Evolutionary conservation across 495 filamentous ascomycete species (phyloP).

Genomic region (Aspergillus coremiiformis): DNA sequence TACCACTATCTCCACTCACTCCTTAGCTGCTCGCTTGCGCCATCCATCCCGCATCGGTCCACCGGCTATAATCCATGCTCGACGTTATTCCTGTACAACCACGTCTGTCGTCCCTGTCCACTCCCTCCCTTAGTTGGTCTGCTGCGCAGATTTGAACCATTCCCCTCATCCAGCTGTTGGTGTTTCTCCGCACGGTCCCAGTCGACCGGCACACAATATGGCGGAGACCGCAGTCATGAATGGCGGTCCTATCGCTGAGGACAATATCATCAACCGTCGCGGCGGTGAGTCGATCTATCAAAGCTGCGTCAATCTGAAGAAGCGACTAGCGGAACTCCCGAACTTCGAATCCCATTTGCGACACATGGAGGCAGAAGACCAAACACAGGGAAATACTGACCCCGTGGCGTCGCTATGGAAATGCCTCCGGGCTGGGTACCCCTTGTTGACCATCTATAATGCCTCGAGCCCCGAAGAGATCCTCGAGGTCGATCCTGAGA

Average conservation of each 20-base stretch:
- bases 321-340: conserved; percentile 73
- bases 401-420: conserved; percentile 90
- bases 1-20: conserved; percentile 20
- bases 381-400: conserved; percentile 54
- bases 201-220: conserved; percentile 29
- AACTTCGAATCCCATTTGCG: conserved; percentile 65
- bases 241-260: conserved; percentile 60
- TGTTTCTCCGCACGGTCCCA: conserved; percentile 8
- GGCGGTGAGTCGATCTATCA: conserved; percentile 94
- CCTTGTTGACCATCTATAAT: conserved; percentile 86
- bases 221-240: conserved; percentile 30
- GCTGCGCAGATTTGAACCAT: conserved; percentile 34
- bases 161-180: neutral
- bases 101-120: conserved; percentile 24
- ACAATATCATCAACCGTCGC: conserved; percentile 90
- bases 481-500: conserved; percentile 55
- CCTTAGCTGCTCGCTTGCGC: conserved; percentile 45
- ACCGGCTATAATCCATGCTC: conserved; percentile 39
- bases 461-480: conserved; percentile 56
- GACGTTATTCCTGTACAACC: conserved; percentile 22
- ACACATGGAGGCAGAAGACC: conserved; percentile 57
- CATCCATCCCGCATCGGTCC: conserved; percentile 82
- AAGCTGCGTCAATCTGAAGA: conserved; percentile 78
- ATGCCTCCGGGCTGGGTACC: conserved; percentile 74
- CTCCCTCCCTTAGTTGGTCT: conserved; percentile 17